Conservation (phyloP, 345 rosid species). For the Syzygium oleosum region DNA sequence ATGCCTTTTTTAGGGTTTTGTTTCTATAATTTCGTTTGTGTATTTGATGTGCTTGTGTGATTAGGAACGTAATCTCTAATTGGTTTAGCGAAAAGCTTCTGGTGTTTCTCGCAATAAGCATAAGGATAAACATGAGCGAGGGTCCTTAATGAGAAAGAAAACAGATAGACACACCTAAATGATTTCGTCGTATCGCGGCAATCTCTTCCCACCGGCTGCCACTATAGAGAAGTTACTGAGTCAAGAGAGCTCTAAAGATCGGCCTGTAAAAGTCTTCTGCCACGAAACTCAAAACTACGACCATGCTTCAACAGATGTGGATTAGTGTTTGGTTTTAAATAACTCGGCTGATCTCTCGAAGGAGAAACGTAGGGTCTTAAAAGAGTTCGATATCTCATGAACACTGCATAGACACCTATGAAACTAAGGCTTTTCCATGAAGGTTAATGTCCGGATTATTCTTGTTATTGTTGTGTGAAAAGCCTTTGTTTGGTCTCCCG, state of each 20-base stretch:
- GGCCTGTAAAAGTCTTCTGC: not conserved
- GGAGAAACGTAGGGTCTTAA: not conserved
- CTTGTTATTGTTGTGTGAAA: not conserved
- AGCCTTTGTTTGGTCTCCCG: not conserved
- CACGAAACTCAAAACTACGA: not conserved
- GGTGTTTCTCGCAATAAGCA: not conserved
- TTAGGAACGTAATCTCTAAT: not conserved
- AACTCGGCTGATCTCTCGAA: not conserved
- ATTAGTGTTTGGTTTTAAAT: not conserved
- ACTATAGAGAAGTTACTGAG: not conserved
- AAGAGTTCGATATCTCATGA: not conserved
- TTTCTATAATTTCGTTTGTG: not conserved
- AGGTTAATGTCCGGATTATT: not conserved
- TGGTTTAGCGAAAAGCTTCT: not conserved
- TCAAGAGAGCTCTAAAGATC: not conserved
- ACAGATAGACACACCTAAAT: not conserved
- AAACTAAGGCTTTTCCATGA: not conserved
- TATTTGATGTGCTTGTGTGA: not conserved
- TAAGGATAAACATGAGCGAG: not conserved
- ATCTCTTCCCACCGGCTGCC: not conserved
- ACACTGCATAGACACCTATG: not conserved
- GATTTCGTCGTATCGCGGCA: not conserved
- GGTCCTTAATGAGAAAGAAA: not conserved
- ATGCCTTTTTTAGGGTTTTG: not conserved
- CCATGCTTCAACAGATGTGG: not conserved